Evolutionary conservation across 345 rosid genomes (phyloP).

Genomic region (Citrus sp.): DNA sequence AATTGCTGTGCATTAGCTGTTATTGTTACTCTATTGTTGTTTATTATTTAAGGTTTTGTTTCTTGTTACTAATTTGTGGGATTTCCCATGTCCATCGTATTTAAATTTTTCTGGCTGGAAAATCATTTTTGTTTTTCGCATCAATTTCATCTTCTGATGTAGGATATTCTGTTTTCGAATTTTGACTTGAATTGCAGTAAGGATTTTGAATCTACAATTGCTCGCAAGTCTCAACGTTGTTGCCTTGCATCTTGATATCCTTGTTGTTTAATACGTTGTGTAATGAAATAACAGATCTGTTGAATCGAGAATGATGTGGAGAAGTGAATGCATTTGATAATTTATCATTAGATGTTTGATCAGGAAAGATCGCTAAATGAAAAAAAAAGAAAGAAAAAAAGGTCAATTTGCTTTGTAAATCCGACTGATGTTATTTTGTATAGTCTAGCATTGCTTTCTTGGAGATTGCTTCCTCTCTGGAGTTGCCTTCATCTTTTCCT

Average conservation of each 20-base stretch:
- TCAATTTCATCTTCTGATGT: neutral
- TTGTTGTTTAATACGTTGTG: neutral
- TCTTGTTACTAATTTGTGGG: slow-evolving; percentile 12
- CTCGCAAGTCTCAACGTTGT: neutral
- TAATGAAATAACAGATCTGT: neutral
- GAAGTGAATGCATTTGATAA: neutral
- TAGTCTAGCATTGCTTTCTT: no score
- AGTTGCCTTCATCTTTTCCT: no score
- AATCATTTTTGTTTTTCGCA: neutral
- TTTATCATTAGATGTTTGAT: neutral
- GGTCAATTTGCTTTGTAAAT: neutral
- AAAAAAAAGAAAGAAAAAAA: no score
- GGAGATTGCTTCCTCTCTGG: no score
- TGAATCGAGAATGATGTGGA: neutral
- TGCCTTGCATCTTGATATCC: neutral
- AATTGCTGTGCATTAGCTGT: slow-evolving; percentile 24
- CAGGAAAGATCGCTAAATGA: neutral
- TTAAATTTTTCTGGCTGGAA: slow-evolving; percentile 7
- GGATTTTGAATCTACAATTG: neutral
- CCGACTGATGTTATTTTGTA: neutral
- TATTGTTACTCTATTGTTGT: slow-evolving; percentile 22
- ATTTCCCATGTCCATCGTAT: slow-evolving; percentile 13
- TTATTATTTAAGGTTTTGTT: slow-evolving; percentile 35
- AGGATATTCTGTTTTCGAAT: neutral
- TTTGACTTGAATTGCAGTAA: neutral